Conservation (phyloP, 805 yeast genomes). For the Kuraishia ogatae region DNA sequence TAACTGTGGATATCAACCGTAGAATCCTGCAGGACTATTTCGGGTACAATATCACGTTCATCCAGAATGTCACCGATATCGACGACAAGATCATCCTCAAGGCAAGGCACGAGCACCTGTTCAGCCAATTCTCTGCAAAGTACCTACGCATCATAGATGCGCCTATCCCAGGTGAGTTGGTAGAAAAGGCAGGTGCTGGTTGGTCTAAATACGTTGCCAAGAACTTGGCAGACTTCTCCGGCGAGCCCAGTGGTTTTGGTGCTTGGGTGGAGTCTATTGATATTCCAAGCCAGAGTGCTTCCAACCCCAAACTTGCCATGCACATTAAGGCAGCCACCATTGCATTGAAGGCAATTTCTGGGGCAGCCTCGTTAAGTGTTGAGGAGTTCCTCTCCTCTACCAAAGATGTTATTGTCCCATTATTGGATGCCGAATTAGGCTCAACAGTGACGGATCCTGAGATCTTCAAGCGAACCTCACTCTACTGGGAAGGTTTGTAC, state of each 20-base stretch:
- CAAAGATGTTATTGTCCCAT: conserved; percentile 72
- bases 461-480: conserved; percentile 72
- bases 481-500: conserved; percentile 82
- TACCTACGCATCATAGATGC: conserved; percentile 17
- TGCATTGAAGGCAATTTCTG: conserved; percentile 39
- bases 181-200: conserved; percentile 31
- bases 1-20: conserved; percentile 87
- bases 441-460: conserved; percentile 75
- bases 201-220: conserved; percentile 39
- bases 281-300: conserved; percentile 36
- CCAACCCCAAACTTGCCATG: conserved; percentile 85
- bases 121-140: conserved; percentile 43
- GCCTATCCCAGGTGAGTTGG: conserved; percentile 25
- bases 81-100: conserved; percentile 95
- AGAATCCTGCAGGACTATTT: conserved; percentile 85
- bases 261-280: conserved; percentile 47
- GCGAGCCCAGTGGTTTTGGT: conserved; percentile 27
- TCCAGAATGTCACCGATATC: conserved; percentile 97
- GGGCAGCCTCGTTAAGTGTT: conserved; percentile 13
- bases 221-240: conserved; percentile 40
- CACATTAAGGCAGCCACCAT: conserved; percentile 51
- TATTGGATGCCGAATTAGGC: conserved; percentile 66
- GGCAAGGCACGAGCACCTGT: conserved; percentile 83
- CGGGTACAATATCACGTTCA: conserved; percentile 80
- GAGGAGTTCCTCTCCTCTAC: conserved; percentile 36